A percentile compares a stretch with the other conserved stretches of the same genome.
Evolutionary conservation across 768 basidiomycete genomes (phyloP).

Genomic region (Pisolithus albus): DNA sequence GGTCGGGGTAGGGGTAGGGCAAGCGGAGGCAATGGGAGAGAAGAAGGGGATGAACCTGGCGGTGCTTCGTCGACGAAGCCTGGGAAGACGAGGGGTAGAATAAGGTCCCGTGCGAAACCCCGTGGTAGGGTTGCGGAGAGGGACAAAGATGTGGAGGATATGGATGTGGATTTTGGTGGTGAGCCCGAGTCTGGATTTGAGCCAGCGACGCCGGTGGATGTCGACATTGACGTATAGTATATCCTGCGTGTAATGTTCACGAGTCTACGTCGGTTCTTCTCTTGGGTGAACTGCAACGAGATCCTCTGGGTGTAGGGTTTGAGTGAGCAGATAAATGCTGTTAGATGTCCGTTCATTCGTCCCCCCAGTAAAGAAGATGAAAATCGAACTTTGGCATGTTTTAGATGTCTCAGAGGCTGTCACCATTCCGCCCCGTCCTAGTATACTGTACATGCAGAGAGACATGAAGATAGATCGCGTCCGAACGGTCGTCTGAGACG

Average conservation of each 20-base stretch:
- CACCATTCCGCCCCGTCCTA: no score
- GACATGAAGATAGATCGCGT: no score
- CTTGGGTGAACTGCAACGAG: no score
- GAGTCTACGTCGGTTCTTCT: no score
- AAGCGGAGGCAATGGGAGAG: conserved; percentile 23
- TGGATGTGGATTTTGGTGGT: conserved; percentile 22
- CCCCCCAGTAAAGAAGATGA: no score
- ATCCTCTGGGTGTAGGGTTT: no score
- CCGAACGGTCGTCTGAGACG: no score
- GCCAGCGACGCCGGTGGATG: conserved; percentile 31
- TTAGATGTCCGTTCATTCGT: no score
- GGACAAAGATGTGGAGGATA: conserved; percentile 25
- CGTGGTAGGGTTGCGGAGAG: conserved; percentile 17
- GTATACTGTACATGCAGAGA: no score
- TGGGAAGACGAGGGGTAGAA: conserved; percentile 27
- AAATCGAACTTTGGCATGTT: no score
- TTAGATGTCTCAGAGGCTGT: no score
- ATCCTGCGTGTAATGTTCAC: conserved; percentile 30
- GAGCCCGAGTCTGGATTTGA: conserved; percentile 28
- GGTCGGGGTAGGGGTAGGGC: conserved; percentile 30
- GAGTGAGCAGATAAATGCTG: no score
- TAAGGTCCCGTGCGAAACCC: conserved; percentile 15
- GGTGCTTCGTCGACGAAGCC: conserved; percentile 17
- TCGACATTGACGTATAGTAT: conserved; percentile 35
- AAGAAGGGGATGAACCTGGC: conserved; percentile 32